These are phyloP conservation scores for Areca catechu DNA, from an alignment of 176 grass and related monocot species.

Conservation along the genomic window DNA sequence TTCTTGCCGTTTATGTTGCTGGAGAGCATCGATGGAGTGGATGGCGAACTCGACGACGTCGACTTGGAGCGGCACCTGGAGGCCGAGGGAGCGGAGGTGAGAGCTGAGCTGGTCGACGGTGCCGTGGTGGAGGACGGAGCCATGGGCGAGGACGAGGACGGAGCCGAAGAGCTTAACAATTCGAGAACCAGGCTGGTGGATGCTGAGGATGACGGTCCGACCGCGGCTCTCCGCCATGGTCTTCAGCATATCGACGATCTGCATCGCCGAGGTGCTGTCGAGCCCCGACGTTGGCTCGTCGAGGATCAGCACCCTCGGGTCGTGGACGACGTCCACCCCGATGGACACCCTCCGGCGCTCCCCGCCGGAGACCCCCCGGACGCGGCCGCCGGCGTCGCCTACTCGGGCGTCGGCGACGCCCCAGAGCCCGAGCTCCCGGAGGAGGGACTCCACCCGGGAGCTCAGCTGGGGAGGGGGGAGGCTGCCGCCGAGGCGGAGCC, in stretches of 20 bases:
- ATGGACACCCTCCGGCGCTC: slow-evolving; percentile 68
- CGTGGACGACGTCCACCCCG: slow-evolving; percentile 54
- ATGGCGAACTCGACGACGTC: slow-evolving; percentile 64
- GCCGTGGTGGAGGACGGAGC: slow-evolving; percentile 57
- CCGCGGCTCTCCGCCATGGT: slow-evolving; percentile 44
- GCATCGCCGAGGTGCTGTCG: slow-evolving; percentile 60
- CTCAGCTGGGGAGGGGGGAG: not conserved
- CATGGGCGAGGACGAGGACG: slow-evolving; percentile 51
- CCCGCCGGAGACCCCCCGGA: slow-evolving; percentile 58
- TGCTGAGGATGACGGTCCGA: slow-evolving; percentile 55
- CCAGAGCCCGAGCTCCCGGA: slow-evolving; percentile 37
- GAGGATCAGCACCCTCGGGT: slow-evolving; percentile 50
- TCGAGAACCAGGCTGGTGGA: slow-evolving; percentile 62
- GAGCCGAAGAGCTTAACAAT: slow-evolving; percentile 59
- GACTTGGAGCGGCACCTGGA: slow-evolving; percentile 39
- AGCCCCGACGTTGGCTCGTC: slow-evolving; percentile 80
- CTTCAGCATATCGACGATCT: slow-evolving; percentile 46
- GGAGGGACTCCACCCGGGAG: slow-evolving; percentile 36
- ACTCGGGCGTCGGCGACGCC: slow-evolving; percentile 35
- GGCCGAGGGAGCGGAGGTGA: slow-evolving; percentile 27
- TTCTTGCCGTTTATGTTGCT: too few relatives aligned
- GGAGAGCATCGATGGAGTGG: slow-evolving; percentile 45
- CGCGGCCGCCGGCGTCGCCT: not conserved
- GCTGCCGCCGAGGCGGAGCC: slow-evolving; percentile 39
- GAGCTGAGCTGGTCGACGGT: slow-evolving; percentile 34